Conservation (phyloP, 331 rosid genomes). For the Phaseolus coccineus region DNA sequence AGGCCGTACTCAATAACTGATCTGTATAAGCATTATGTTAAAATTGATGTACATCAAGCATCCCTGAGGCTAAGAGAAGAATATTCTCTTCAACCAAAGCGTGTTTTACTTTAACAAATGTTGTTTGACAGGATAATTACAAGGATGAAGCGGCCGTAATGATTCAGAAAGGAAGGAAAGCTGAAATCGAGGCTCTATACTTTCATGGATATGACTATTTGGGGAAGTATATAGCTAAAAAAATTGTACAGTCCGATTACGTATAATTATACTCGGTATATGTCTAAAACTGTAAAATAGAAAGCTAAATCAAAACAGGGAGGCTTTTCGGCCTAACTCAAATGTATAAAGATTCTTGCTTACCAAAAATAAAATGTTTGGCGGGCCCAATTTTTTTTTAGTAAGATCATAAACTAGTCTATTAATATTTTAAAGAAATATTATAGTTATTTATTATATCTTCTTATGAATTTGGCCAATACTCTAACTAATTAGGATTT, state of each 20-base stretch:
- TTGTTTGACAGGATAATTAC: slow-evolving; percentile 70
- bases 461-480: too few species aligned
- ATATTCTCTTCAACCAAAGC: background rate
- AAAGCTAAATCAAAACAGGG: background rate
- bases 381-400: too few species aligned
- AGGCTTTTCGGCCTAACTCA: background rate
- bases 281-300: background rate
- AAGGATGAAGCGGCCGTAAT: slow-evolving; percentile 71
- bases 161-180: slow-evolving; percentile 75
- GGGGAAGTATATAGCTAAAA: slow-evolving; percentile 80
- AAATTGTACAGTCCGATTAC: slow-evolving; percentile 84
- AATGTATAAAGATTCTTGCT: too few species aligned
- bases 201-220: slow-evolving; percentile 75
- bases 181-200: slow-evolving; percentile 89
- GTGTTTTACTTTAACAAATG: slow-evolving; percentile 8
- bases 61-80: slow-evolving; percentile 2
- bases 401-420: too few species aligned
- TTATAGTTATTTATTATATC: too few species aligned
- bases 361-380: too few species aligned
- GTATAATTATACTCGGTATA: slow-evolving; percentile 31
- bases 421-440: too few species aligned
- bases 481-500: too few species aligned
- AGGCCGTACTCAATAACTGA: background rate
- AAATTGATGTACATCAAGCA: slow-evolving; percentile 23
- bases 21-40: background rate